Base-by-base conservation (phyloP, 306 rosid genomes). In the Begonia loranthoides region DNA sequence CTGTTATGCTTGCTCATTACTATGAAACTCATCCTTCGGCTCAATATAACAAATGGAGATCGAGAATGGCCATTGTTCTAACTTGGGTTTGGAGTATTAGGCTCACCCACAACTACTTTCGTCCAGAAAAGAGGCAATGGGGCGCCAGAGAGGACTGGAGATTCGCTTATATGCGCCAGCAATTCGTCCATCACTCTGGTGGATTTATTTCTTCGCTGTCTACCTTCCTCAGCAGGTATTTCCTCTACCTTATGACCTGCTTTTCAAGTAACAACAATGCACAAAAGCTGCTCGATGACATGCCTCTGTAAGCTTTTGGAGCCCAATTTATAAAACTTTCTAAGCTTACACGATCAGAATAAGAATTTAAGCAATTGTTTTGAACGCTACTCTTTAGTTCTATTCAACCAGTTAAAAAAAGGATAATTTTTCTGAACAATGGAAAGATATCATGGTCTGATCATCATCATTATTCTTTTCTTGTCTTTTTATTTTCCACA, bases 121-220 rank as follows among this genome's bases (percentile, higher is more conserved):
- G 97, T 57, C 70, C 94, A 54, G 97, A 90, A 47, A 65, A 51
- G 9, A 85, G 97, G 97, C 83, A 82, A 38, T 80, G 89, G 95
- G 97, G 97, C 44, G 81, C 79, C 4, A 82, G 83, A 59, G 87
- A 90, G 62, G 97, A 90, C 58, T 90, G 97, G 97, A 78, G 97
- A 66, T 85, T 90, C 74, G 74, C 85, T 12, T 82, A 82, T 53
- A 71, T 90, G 97, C 68, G 74, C 24, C 65, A 48, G 12, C 95
- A 72, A 46, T 79, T 82, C 59, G 95, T 84, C 3, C 73, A 64
- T 1, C 74, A 62, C 11, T 89, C 95, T 82, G 97, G 94, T 90
- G 95, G 94, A 39, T 76, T 63, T 90, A 94, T 17, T 85, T 90
- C 72, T 79, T 90, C 56, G 73, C 85, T 21, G 73, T 90, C 70